A percentile compares a stretch with the other conserved stretches of the same genome.
Evolutionary conservation across 2,329 filamentous ascomycete genomes (phyloP).

Genomic region (Emmonsiellopsis sp.): DNA sequence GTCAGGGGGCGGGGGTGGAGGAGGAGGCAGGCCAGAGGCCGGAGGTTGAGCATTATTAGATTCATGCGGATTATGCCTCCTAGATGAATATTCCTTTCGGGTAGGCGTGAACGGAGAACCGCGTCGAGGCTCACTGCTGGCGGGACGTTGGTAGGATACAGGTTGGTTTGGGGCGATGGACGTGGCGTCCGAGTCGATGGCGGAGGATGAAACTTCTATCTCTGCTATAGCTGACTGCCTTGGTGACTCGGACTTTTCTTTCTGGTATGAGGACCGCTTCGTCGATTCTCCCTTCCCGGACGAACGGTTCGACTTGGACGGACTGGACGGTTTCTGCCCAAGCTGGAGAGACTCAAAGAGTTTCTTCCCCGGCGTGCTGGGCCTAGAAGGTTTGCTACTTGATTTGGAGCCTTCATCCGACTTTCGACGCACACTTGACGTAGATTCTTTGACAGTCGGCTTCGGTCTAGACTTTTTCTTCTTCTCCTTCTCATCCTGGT

Average conservation of each 20-base stretch:
- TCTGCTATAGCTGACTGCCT: conserved; percentile 27
- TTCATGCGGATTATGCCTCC: background rate
- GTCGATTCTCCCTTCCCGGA: conserved; percentile 22
- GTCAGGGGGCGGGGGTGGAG: conserved; percentile 66
- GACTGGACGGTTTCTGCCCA: conserved; percentile 22
- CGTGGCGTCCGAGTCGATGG: conserved; percentile 36
- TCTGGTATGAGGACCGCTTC: conserved; percentile 23
- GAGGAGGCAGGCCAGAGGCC: conserved; percentile 40
- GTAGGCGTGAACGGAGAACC: background rate
- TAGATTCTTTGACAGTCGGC: conserved; percentile 30
- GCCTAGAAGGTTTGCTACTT: conserved; percentile 25
- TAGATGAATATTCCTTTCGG: background rate
- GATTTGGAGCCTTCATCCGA: conserved; percentile 27
- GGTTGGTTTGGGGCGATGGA: conserved; percentile 36
- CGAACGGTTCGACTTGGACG: conserved; percentile 23
- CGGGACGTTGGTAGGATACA: conserved; percentile 19
- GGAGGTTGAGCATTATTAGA: background rate
- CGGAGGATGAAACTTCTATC: conserved; percentile 19
- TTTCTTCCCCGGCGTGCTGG: conserved; percentile 31
- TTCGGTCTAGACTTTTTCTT: conserved; percentile 25
- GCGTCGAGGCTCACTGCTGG: background rate
- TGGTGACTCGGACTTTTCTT: conserved; percentile 20
- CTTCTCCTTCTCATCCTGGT: conserved; percentile 19
- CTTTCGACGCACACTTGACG: conserved; percentile 30
- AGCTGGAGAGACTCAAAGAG: conserved; percentile 24